Evolutionary conservation across 495 filamentous ascomycete species (phyloP), one percentile per base, ranked within the genome.

Genomic region (Cercophora sp.): DNA sequence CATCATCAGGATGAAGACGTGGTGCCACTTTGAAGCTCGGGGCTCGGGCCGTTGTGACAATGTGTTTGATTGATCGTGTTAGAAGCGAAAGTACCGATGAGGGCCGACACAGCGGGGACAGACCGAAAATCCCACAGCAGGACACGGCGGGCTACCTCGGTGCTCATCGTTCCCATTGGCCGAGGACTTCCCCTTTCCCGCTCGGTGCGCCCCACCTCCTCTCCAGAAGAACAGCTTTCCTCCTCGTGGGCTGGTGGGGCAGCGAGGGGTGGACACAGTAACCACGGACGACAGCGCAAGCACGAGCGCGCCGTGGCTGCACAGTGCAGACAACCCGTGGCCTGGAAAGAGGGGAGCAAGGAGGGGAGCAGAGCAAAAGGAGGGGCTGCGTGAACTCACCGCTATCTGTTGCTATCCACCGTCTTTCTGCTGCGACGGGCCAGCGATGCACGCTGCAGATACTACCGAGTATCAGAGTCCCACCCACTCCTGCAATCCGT

Each of bases 21-120:
- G 43, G 43, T 47, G 43, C 43, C 43, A 47, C 26, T 29, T 47
- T 27, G 24, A 47, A 18, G 26, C 24, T 27, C 46, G 46, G 46
- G 29, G 29, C 25, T 48, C 46, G 46, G 46, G 46, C 46, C 46
- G 46, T 48, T 48, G 46, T 25, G 46, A 48, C 46, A 47, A 32
- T 48, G 46, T 18, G 29, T 48, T 48, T 48, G 46, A 48, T 48
- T 48, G 32, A 34, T 16, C 27, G 19, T 18, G 46, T 48, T 48
- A 48, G 31, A 19, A 34, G 19, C 13, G 13, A 34, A 37, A 35
- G 46, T 48, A 48, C 32, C 46, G 10, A 34, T 36, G 31, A 9
- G 29, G 16, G 19, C 32, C 20, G 5, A 34, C 19, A 18, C 16
- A 25, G 19, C 29, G 27, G 24, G 46, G 27, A 23, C 20, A 22